These are phyloP conservation scores for Ogataea zsoltii DNA, from an alignment of 805 yeast genomes.

Conservation along the genomic window DNA sequence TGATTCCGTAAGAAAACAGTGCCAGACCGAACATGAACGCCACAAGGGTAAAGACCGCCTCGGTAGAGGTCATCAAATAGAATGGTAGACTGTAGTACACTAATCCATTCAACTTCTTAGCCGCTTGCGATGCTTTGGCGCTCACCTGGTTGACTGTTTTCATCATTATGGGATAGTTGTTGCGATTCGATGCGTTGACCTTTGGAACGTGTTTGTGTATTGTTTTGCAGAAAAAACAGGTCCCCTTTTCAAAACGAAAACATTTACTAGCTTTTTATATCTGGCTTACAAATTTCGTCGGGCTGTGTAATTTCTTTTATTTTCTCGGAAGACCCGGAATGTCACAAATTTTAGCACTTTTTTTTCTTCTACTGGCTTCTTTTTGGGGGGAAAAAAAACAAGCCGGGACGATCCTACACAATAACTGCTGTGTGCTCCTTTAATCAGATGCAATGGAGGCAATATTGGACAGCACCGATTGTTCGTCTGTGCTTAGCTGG, in stretches of 20 bases:
- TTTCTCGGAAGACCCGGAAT: constrained; percentile 6
- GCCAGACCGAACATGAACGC: constrained; percentile 8
- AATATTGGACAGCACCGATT: constrained; percentile 21
- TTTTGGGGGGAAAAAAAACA: not conserved
- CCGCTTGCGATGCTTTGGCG: constrained; percentile 1
- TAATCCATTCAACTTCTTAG: constrained; percentile 12
- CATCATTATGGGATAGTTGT: not conserved
- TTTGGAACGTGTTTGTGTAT: too few relatives aligned
- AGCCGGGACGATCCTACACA: not conserved
- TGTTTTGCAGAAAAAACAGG: not conserved
- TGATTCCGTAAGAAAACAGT: constrained; percentile 11
- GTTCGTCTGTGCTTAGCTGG: constrained; percentile 26
- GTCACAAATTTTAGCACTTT: not conserved
- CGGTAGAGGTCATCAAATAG: constrained; percentile 24
- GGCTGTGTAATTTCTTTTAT: constrained; percentile 3
- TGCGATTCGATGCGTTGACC: too few relatives aligned
- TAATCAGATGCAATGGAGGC: constrained; percentile 8
- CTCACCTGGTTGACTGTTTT: not conserved
- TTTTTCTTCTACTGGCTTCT: constrained; percentile 2
- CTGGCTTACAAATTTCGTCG: not conserved
- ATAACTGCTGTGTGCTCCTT: not conserved
- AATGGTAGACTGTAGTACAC: constrained; percentile 25
- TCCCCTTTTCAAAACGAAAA: not conserved
- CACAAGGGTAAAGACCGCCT: constrained; percentile 18
- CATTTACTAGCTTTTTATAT: not conserved